Evolutionary conservation across 202 grass and related monocot species (phyloP).

Genomic region (Eragrostis tef): DNA sequence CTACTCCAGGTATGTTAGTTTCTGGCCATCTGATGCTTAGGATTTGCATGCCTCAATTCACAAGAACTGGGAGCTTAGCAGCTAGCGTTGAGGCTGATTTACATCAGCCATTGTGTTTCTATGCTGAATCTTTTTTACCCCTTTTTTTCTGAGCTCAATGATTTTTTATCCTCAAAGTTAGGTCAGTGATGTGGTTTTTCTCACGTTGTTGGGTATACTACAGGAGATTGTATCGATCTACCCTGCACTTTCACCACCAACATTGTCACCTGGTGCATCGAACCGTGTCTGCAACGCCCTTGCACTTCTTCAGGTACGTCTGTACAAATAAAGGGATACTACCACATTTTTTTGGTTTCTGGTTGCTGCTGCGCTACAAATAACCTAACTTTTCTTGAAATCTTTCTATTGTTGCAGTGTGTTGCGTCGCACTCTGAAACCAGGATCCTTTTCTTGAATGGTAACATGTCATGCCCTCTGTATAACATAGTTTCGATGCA

Average conservation of each 20-base stretch:
- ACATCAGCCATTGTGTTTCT: constrained; percentile 16
- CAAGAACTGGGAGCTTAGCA: background rate
- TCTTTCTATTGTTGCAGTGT: constrained; percentile 62
- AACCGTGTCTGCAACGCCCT: constrained; percentile 93
- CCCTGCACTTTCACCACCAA: constrained; percentile 80
- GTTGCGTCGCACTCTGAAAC: constrained; percentile 95
- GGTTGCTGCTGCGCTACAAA: background rate
- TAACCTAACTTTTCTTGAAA: background rate
- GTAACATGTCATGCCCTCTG: constrained; percentile 46
- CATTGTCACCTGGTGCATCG: constrained; percentile 69
- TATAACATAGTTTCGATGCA: background rate
- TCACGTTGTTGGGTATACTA: constrained; percentile 42
- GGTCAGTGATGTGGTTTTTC: background rate
- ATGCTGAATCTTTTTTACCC: background rate
- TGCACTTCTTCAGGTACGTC: constrained; percentile 84
- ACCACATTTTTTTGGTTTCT: background rate
- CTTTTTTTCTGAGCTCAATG: background rate
- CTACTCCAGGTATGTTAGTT: constrained; percentile 70
- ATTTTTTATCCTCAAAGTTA: constrained; percentile 7
- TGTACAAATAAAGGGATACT: background rate
- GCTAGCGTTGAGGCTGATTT: background rate
- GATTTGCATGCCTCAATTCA: constrained; percentile 1
- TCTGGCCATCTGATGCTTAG: background rate
- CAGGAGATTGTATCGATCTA: constrained; percentile 94
- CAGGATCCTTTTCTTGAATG: constrained; percentile 91